These are phyloP conservation scores for Limonium bicolor DNA, from an alignment of 148 eudicot species.

Conservation along the genomic window DNA sequence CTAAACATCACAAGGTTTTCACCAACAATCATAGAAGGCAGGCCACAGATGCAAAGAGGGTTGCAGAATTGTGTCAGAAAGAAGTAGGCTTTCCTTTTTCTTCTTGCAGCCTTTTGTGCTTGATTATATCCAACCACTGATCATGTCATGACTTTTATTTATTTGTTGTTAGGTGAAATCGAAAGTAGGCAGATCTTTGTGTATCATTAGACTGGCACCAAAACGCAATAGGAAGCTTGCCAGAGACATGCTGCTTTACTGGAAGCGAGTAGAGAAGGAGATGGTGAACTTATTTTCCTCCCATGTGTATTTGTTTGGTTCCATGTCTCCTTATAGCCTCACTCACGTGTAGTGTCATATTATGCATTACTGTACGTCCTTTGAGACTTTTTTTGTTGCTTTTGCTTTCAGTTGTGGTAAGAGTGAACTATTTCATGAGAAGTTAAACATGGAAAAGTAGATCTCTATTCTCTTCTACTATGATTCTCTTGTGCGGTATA, in stretches of 20 bases:
- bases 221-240: slow-evolving; percentile 79
- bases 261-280: slow-evolving; percentile 96
- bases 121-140: background rate
- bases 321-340: background rate
- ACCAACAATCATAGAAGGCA: slow-evolving; percentile 54
- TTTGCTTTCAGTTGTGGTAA: background rate
- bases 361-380: background rate
- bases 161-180: slow-evolving; percentile 51
- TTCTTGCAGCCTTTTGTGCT: background rate
- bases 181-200: slow-evolving; percentile 82
- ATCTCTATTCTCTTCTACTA: too few relatives aligned
- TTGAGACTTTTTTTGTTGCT: background rate
- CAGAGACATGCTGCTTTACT: slow-evolving; percentile 90
- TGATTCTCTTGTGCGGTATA: too few relatives aligned
- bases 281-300: slow-evolving; percentile 41
- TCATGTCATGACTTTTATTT: slow-evolving; percentile 2
- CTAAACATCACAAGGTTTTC: slow-evolving; percentile 62
- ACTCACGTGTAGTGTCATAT: too few relatives aligned
- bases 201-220: slow-evolving; percentile 70
- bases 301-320: background rate
- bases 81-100: slow-evolving; percentile 35
- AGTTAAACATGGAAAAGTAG: too few relatives aligned
- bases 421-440: background rate
- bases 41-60: slow-evolving; percentile 68
- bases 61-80: slow-evolving; percentile 88